These are phyloP conservation scores for Coelastrella sp. DNA, from an alignment of 139 green algal genomes.

Conservation along the genomic window DNA sequence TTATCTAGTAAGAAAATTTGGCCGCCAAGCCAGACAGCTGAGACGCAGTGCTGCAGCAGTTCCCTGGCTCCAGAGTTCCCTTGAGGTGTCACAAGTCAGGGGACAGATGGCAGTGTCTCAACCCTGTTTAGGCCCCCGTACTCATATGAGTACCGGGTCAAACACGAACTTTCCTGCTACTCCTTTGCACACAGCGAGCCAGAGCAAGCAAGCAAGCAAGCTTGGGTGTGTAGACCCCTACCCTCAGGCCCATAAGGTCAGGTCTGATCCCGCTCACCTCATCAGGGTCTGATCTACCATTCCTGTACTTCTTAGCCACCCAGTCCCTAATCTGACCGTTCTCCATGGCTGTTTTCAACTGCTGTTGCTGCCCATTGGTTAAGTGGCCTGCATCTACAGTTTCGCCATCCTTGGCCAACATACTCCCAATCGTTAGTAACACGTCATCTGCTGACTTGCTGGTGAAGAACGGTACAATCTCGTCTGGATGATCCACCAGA, in stretches of 20 bases:
- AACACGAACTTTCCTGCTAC: too few species aligned
- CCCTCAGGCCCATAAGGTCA: neutral
- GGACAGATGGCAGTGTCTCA: too few species aligned
- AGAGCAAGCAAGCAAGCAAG: too few species aligned
- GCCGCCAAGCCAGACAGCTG: too few species aligned
- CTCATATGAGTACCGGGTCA: too few species aligned
- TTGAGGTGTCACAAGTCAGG: too few species aligned
- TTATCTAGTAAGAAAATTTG: too few species aligned
- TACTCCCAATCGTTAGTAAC: neutral
- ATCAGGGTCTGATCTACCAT: constrained; percentile 13
- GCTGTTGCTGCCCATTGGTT: constrained; percentile 16
- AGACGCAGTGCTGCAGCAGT: too few species aligned
- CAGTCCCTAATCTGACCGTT: constrained; percentile 1
- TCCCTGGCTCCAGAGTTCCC: too few species aligned
- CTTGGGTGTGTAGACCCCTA: neutral
- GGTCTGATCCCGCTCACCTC: constrained; percentile 10
- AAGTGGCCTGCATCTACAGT: neutral
- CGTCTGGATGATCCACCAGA: constrained; percentile 37
- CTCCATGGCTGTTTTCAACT: constrained; percentile 18
- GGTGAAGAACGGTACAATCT: constrained; percentile 50
- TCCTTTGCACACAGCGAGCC: too few species aligned
- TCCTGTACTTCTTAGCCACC: constrained; percentile 37
- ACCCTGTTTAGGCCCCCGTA: too few species aligned
- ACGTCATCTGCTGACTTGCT: constrained; percentile 29
- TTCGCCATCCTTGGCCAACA: neutral